Conservation (phyloP, 1,284 basidiomycete genomes). For the Sporisorium iseilematis-ciliati region DNA sequence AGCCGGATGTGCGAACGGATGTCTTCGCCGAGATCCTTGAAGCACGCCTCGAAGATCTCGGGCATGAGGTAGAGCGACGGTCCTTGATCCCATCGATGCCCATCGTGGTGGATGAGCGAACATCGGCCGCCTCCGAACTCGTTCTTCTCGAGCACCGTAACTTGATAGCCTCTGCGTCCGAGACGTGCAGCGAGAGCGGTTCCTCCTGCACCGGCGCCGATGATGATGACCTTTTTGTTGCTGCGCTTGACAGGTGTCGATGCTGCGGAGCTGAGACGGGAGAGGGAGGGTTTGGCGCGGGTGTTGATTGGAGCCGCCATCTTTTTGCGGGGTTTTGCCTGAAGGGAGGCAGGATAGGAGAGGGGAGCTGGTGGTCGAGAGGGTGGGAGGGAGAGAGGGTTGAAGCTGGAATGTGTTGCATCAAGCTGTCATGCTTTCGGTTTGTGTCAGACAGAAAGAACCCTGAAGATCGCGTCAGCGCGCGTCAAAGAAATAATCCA, state of each 20-base stretch:
- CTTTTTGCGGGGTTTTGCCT: background rate
- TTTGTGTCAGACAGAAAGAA: background rate
- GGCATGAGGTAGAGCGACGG: conserved; percentile 73
- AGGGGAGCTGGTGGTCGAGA: background rate
- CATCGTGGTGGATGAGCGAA: conserved; percentile 72
- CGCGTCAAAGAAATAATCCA: background rate
- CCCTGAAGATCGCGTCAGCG: conserved; percentile 16
- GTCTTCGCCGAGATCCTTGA: conserved; percentile 71
- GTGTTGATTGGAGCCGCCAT: conserved; percentile 3
- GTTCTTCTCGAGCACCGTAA: conserved; percentile 71
- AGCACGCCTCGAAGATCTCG: conserved; percentile 72
- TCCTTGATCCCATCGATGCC: conserved; percentile 71
- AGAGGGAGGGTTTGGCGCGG: conserved; percentile 19
- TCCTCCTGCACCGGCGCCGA: conserved; percentile 73
- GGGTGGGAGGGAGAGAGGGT: too few relatives aligned
- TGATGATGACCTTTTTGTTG: conserved; percentile 62
- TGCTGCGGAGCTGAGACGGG: conserved; percentile 18
- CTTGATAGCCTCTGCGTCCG: conserved; percentile 71
- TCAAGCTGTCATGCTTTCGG: conserved; percentile 3
- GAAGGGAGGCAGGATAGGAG: background rate
- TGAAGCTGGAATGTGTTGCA: background rate
- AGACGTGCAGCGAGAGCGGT: conserved; percentile 72
- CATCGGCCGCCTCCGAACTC: conserved; percentile 72
- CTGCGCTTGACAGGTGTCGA: conserved; percentile 11
- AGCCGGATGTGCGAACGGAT: conserved; percentile 72